phyloP scores from a whole-genome alignment of 768 basidiomycete genomes.

The Macrolepiota fuliginosa region DNA sequence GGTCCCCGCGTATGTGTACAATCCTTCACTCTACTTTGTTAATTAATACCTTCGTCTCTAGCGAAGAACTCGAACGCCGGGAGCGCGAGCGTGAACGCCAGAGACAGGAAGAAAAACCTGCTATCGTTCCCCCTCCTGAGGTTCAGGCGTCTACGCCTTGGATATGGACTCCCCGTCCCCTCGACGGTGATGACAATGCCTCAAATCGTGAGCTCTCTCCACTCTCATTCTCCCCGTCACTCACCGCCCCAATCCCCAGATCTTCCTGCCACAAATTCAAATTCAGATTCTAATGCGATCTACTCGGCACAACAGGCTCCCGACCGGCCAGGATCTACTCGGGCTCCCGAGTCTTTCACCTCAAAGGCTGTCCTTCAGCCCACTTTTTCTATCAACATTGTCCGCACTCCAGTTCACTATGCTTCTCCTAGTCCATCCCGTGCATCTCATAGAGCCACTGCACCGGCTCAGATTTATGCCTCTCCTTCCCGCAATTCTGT shows the following conservation, averaged over 20 bases:
- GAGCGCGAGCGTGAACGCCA: slow-evolving; percentile 17
- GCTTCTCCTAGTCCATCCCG: slow-evolving; percentile 18
- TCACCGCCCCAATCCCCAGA: slow-evolving; percentile 5
- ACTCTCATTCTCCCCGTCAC: background rate
- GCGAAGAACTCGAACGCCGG: slow-evolving; percentile 32
- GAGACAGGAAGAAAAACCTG: background rate
- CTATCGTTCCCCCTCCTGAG: slow-evolving; percentile 10
- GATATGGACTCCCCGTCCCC: slow-evolving; percentile 64
- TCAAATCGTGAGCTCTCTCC: background rate
- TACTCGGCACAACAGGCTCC: slow-evolving; percentile 8
- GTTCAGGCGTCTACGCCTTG: slow-evolving; percentile 57
- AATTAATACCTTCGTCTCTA: slow-evolving; percentile 13
- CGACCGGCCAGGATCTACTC: background rate
- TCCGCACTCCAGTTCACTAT: slow-evolving; percentile 70
- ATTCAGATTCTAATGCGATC: slow-evolving; percentile 8
- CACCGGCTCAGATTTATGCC: slow-evolving; percentile 8
- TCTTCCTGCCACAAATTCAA: background rate
- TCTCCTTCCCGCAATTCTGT: slow-evolving; percentile 15
- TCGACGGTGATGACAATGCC: slow-evolving; percentile 29
- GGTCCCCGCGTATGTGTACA: slow-evolving; percentile 54
- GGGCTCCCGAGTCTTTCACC: slow-evolving; percentile 44
- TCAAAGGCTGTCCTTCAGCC: slow-evolving; percentile 52
- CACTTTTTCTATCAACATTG: slow-evolving; percentile 67
- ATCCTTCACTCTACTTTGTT: background rate
- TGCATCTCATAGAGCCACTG: slow-evolving; percentile 4